A percentile compares a stretch with the other conserved stretches of the same genome.
Conservation (phyloP, 106 monocot genomes). For the Allium sativum region DNA sequence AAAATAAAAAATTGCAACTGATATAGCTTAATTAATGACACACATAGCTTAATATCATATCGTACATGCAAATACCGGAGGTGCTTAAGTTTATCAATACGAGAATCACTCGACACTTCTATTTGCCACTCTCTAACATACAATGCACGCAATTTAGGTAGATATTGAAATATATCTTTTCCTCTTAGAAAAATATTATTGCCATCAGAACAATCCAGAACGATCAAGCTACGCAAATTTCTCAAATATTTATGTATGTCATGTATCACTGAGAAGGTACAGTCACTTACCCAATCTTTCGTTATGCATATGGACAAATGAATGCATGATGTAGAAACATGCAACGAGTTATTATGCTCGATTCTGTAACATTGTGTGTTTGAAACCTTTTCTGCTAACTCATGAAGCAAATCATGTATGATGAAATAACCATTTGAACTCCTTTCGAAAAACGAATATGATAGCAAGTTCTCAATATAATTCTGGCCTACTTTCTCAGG, state of each 20-base stretch:
- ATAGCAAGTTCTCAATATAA: not conserved
- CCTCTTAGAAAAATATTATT: not conserved
- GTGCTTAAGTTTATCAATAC: slow-evolving; percentile 7
- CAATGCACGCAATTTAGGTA: slow-evolving; percentile 14
- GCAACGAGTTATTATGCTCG: not conserved
- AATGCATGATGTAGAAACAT: not conserved
- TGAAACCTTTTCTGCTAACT: slow-evolving; percentile 11
- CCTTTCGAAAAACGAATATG: not conserved
- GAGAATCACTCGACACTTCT: not conserved
- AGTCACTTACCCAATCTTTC: not conserved
- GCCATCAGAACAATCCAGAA: not conserved
- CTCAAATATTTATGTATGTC: no score
- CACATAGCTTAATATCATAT: not conserved
- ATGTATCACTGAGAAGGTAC: not conserved
- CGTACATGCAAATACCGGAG: slow-evolving; percentile 7
- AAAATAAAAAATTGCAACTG: slow-evolving; percentile 11
- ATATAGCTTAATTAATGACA: slow-evolving; percentile 5
- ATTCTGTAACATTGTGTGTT: slow-evolving; percentile 9
- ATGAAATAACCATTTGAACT: not conserved
- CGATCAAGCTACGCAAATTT: slow-evolving; percentile 12
- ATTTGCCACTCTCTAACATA: not conserved
- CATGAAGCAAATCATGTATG: slow-evolving; percentile 18
- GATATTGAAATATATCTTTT: slow-evolving; percentile 1
- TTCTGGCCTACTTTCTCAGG: not conserved
- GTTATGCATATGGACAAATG: slow-evolving; percentile 9